These are phyloP conservation scores for Vigna mungo DNA, from an alignment of 306 rosid species.

Conservation along the genomic window DNA sequence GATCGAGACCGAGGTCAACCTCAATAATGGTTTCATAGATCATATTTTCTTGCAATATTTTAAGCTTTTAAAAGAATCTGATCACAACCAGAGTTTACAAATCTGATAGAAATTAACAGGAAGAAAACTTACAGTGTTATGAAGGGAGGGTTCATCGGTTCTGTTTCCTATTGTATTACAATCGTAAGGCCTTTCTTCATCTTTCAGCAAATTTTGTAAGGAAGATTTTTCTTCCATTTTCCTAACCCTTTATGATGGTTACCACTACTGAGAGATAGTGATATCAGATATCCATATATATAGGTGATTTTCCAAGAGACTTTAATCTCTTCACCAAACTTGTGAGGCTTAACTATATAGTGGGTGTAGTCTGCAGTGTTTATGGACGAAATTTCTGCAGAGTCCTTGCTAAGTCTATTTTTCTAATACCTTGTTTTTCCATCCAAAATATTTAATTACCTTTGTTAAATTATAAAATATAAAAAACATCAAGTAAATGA, in stretches of 20 bases:
- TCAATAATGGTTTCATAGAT: background rate
- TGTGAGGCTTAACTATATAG: slow-evolving; percentile 7
- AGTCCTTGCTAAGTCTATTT: slow-evolving; percentile 20
- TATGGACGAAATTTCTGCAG: slow-evolving; percentile 23
- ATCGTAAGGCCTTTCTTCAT: slow-evolving; percentile 37
- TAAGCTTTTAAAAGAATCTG: background rate
- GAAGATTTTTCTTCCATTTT: slow-evolving; percentile 49
- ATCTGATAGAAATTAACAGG: background rate
- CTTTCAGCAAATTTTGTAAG: slow-evolving; percentile 31
- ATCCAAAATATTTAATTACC: background rate
- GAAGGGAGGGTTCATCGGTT: slow-evolving; percentile 29
- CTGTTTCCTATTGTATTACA: slow-evolving; percentile 4
- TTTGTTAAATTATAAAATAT: slow-evolving; percentile 7
- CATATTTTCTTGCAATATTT: background rate
- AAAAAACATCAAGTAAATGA: background rate
- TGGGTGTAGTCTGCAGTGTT: slow-evolving; percentile 13
- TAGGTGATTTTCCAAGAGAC: background rate
- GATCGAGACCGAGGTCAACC: background rate
- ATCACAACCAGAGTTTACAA: background rate
- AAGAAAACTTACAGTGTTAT: slow-evolving; percentile 34
- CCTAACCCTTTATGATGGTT: background rate
- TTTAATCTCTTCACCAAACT: background rate
- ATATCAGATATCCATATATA: background rate
- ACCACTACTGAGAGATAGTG: background rate
- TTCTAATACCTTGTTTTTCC: background rate